Evolutionary conservation across 495 filamentous ascomycete genomes (phyloP), one percentile per base, ranked within the genome.

Genomic region (Penicillium egyptiacum): DNA sequence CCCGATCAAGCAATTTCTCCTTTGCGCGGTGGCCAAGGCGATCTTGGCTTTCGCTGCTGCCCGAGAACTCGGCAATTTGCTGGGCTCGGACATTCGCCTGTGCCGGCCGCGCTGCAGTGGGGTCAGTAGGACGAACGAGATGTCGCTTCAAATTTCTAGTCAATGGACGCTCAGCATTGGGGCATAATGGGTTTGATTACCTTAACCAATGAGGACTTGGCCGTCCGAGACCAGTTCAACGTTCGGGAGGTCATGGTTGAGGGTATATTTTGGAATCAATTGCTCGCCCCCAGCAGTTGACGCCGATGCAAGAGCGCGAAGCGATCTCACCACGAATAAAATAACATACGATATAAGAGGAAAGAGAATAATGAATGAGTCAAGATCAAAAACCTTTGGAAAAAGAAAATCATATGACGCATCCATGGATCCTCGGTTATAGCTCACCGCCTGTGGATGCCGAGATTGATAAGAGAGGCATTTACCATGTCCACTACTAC

Each of bases 1-100:
- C 76, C 63, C 70, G 68, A 57, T 80, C 75, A 16, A 77, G 65
- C 43, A 74, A 60, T 59, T 80, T 80, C 61, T 80, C 75, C 56
- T 77, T 75, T n/a, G 77, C 77, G 17, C 75, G 72, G 31, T 66
- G 75, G 41, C 73, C 74, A n/a, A 79, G 59, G 28, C 72, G 66
- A 50, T 75, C 71, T 40, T 75, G 50, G 28, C 49, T 69, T 26
- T 59, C 56, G 55, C 64, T 68, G 41, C 55, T 63, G 51, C 57
- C 71, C n/a, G 74, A 77, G 56, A 75, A 73, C 4, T 70, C 70
- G 58, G 71, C 71, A 51, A 69, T 52, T 30, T 75, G 72, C 19
- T 70, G 62, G 25, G 64, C 58, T 37, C 42, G 58, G 60, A 61
- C 31, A 65, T 58, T 50, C 30, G 63, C 62, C 56, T 52, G 64